A percentile compares a stretch with the other conserved stretches of the same genome.
Conservation (phyloP, 148 eudicot species). For the Arbutus unedo region DNA sequence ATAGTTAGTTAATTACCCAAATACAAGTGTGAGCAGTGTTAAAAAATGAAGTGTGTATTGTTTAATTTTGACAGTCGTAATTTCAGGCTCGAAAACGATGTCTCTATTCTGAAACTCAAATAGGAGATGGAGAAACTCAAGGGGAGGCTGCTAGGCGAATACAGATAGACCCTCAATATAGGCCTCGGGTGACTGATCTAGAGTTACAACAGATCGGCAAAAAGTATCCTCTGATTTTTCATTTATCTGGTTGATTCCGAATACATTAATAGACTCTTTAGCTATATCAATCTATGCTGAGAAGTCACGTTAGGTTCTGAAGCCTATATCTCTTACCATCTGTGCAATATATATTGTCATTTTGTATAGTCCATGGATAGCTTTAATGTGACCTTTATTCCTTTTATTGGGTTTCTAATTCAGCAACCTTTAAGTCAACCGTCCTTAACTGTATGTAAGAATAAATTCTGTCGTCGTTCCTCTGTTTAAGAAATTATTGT, state of each 20-base stretch:
- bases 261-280: background rate
- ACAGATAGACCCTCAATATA: constrained; percentile 24
- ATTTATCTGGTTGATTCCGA: background rate
- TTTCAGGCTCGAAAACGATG: constrained; percentile 40
- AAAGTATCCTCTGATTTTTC: constrained; percentile 30
- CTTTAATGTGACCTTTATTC: background rate
- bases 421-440: background rate
- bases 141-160: constrained; percentile 17
- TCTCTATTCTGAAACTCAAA: constrained; percentile 29
- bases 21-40: background rate
- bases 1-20: background rate
- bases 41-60: background rate
- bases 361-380: background rate
- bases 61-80: background rate
- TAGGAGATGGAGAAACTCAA: constrained; percentile 8
- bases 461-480: constrained; percentile 23
- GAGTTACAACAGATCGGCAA: constrained; percentile 22
- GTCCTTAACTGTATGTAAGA: constrained; percentile 34
- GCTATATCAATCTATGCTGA: background rate
- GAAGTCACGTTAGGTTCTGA: background rate
- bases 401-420: background rate
- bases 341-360: background rate
- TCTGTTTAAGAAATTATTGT: constrained; percentile 39
- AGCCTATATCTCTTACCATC: background rate
- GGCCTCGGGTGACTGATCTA: constrained; percentile 28